Evolutionary conservation across 352 stramenopile genomes (phyloP), one percentile per base, ranked within the genome.

Genomic region (Phytophthora agathidicida): DNA sequence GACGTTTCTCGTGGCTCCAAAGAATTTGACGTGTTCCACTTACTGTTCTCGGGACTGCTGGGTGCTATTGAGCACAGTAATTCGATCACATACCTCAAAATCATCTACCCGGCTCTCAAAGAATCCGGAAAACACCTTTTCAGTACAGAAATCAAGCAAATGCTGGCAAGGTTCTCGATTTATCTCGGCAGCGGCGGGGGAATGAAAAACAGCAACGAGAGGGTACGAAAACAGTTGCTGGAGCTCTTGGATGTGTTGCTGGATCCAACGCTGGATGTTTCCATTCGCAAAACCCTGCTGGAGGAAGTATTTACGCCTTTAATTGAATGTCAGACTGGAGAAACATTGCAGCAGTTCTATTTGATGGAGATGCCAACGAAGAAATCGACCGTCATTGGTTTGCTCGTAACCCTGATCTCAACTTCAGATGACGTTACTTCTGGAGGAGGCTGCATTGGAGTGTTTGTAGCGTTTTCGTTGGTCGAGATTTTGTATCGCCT

Each of bases 401-500:
- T 85, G 36, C 53, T 93, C 1, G 73, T 73, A 7, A 76, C 73
- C 1, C 62, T 90, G 19, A 73, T 91, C 27, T 80, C 79, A 24
- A 78, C 74, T 37, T 82, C 80, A 13, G 54, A 63, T 41, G 80
- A 90, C 1, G 57, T 68, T 10, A 65, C 42, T n/a, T 75, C 44
- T 62, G 49, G 17, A 33, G 65, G 35, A 48, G 68, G 45, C 37
- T 64, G 26, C 43, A 81, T 90, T 38, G 79, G 69, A 5, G 69
- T 75, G 28, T 79, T 73, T 14, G 79, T 89, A 10, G 77, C 79
- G 38, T 93, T 75, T 62, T 65, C 74, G 7, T 57, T 90, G 23
- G 68, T 93, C 8, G 81, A 93, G 48, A 64, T 90, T 17, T 47
- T 91, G 33, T 93, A 83, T 55, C 73, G 83, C 1, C 56, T 91